Base-by-base conservation (phyloP, 352 stramenopile species). In the Phytophthora fragariae region DNA sequence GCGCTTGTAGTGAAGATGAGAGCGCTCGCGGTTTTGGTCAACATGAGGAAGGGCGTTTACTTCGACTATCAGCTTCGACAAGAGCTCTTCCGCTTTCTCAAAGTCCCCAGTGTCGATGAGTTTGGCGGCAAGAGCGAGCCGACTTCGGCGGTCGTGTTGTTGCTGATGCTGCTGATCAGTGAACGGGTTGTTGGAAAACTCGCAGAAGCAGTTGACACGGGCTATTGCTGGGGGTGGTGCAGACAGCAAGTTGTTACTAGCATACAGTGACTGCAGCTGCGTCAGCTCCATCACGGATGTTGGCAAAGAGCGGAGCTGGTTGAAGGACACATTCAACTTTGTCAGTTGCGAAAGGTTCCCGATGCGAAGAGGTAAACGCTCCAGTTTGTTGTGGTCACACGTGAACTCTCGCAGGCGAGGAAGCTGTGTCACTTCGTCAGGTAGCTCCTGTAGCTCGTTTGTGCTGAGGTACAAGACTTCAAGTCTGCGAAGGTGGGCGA, bases 141-240 rank as follows among this genome's bases (percentile, higher is more conserved):
- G 58, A 15, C 62, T 49, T 61, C 73, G 68, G 2, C 62, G 54
- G 7, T 75, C 19, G 15, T 66, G 57, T 9, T 65, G 49, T 12
- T 53, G 59, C 14, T 65, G 33, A 21, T 68, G 31, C 29, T 81
- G 65, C 58, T 70, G 54, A 31, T 62, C 52, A 15, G 69, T 69
- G 54, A 94, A 92, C 27, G 82, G 83, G 53, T 94, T 94, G 62
- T 90, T 92, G 17, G 82, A 91, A 50, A 88, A 75, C 24, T 92
- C 84, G 31, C 83, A 77, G 53, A 80, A 88, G 56, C 77, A 89
- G 19, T 62, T 53, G 11, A 74, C 19, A 14, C 70, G 44, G 24
- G 57, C 56, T 10, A 84, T 41, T 10, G 67, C 76, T 21, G 85
- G 68, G 6, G 87, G 84, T 14, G 52, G 33, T 4, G 56, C 19